Base-by-base conservation (phyloP, 192 early-diverging fungal genomes). In the Linnemannia hyalina region DNA sequence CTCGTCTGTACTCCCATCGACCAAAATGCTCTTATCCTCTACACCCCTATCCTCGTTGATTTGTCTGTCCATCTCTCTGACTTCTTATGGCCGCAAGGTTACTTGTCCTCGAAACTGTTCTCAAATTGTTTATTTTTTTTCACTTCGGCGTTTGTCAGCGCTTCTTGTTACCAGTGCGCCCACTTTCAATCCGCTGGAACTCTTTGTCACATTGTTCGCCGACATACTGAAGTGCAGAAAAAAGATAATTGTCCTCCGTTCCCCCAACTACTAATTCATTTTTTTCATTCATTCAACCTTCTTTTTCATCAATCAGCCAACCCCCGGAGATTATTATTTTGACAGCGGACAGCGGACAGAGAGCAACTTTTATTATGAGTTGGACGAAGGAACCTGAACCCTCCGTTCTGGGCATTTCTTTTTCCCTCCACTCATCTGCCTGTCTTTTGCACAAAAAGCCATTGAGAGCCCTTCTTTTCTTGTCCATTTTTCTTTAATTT, bases 401-500 rank as follows among this genome's bases (percentile, higher is more conserved):
- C 11, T 26, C 29, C 60, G 4, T 32, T 63, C 29, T 32, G 3
- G 55, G 9, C 55, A 22, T 1, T 32, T 32, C 22, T 29, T 55
- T n/a, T 57, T 26, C n/a, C 55, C 49, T 52, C 55, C n/a, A 57
- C 55, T 57, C 55, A 26, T 57, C 55, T 57, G 8, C 3, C 26
- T 32, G 11, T 15, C 29, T 13, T 65, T 35, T 65, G 8, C 60
- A 26, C 29, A 65, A 65, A 65, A 65, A 13, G 60, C 29, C 29
- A 15, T 65, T 65, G 60, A 65, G 60, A 65, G 60, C 60, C 60
- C 57, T 60, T 10, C 57, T 60, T 52, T 65, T 32, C 60, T 35
- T 65, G 29, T 65, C 29, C 60, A 65, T 65, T 65, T 65, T 65
- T 32, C 23, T 10, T 57, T 57, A 10, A n/a, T 57, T 57, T 57